A percentile compares a stretch with the other conserved stretches of the same genome.
phyloP scores from a whole-genome alignment of 192 early-diverging fungal genomes.

The Entomortierella parvispora region DNA sequence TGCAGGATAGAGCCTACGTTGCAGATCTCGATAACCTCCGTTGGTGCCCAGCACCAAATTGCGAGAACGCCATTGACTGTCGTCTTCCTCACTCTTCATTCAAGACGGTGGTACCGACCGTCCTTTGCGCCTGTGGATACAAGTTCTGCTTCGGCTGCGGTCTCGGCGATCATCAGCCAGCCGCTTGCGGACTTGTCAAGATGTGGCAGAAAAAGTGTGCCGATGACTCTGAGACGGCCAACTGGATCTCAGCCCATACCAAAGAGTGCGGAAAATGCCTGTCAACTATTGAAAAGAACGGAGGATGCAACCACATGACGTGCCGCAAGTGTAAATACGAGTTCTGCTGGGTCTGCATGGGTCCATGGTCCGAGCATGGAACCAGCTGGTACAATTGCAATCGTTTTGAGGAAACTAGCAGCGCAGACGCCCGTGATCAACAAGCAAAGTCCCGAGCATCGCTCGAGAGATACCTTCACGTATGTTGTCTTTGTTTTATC shows the following conservation, averaged over 20 bases:
- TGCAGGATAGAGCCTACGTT: slow-evolving; percentile 92
- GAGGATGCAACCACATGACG: slow-evolving; percentile 99
- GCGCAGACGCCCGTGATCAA: slow-evolving; percentile 85
- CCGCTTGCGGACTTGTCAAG: slow-evolving; percentile 84
- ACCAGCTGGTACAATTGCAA: slow-evolving; percentile 98
- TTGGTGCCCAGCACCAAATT: slow-evolving; percentile 98
- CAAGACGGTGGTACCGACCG: slow-evolving; percentile 83
- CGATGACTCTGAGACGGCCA: slow-evolving; percentile 98
- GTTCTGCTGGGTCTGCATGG: slow-evolving; percentile 99
- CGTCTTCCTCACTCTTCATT: slow-evolving; percentile 76
- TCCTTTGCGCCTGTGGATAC: slow-evolving; percentile 82
- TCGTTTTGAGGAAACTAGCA: slow-evolving; percentile 92
- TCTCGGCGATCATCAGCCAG: slow-evolving; percentile 87
- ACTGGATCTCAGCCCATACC: slow-evolving; percentile 95
- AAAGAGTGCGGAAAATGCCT: slow-evolving; percentile 97
- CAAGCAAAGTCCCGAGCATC: slow-evolving; percentile 88
- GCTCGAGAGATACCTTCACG: slow-evolving; percentile 96
- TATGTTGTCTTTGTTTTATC: slow-evolving; percentile 49
- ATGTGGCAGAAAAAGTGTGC: slow-evolving; percentile 95
- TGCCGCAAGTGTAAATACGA: slow-evolving; percentile 98
- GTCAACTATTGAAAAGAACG: slow-evolving; percentile 99
- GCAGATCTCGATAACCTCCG: slow-evolving; percentile 83
- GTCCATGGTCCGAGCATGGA: slow-evolving; percentile 97
- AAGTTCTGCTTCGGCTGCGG: slow-evolving; percentile 96
- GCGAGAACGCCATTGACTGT: slow-evolving; percentile 95